Conservation (phyloP, 257 asterid genomes). For the Orobanche coerulescens region DNA sequence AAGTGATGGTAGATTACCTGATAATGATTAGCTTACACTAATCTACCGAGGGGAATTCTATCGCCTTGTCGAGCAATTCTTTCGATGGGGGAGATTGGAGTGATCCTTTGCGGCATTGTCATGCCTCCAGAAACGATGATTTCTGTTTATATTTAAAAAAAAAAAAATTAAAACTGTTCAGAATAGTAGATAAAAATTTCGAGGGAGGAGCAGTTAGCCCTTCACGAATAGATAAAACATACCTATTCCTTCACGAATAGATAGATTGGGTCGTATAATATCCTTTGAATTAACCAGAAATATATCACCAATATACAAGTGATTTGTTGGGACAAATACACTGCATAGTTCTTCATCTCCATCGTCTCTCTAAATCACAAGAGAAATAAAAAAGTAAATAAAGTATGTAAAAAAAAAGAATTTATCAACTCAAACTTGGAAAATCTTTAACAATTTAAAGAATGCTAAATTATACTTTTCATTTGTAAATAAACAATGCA, state of each 20-base stretch:
- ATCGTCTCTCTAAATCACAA: conserved; percentile 53
- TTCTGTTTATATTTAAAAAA: conserved; percentile 32
- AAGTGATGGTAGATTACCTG: background rate
- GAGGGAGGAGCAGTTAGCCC: conserved; percentile 2
- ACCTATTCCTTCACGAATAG: conserved; percentile 96
- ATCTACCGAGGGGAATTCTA: conserved; percentile 55
- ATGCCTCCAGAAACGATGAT: conserved; percentile 94
- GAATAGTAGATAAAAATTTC: background rate
- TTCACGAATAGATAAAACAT: conserved; percentile 2
- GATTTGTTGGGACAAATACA: conserved; percentile 87
- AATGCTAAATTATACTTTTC: background rate
- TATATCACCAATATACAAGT: conserved; percentile 76
- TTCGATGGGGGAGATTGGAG: conserved; percentile 47
- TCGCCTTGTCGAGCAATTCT: conserved; percentile 51
- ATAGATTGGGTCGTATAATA: conserved; percentile 65
- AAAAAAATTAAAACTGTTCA: background rate
- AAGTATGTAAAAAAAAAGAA: background rate
- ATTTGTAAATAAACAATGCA: too few species aligned
- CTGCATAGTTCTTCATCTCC: conserved; percentile 91
- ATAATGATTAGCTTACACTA: conserved; percentile 25
- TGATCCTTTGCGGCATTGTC: conserved; percentile 77
- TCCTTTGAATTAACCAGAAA: conserved; percentile 69
- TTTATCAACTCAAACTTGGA: background rate
- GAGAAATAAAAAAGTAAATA: background rate
- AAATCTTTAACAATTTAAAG: background rate